These are phyloP conservation scores for Cryptococcus deneoformans DNA, from an alignment of 1,284 basidiomycete species.

Conservation along the genomic window DNA sequence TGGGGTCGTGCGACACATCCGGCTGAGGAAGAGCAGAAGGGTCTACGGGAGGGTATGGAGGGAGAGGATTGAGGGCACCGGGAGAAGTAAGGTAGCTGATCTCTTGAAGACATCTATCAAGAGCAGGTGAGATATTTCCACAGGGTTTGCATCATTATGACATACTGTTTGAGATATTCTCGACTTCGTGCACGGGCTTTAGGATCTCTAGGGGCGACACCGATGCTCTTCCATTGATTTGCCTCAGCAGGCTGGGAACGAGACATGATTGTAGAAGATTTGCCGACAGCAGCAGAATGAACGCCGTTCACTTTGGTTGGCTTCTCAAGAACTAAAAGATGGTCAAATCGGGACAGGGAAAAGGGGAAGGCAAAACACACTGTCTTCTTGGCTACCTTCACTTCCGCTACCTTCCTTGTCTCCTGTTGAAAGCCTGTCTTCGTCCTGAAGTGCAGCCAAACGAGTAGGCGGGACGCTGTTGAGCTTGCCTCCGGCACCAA, in stretches of 20 bases:
- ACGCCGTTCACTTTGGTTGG: slow-evolving; percentile 29
- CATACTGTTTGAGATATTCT: slow-evolving; percentile 95
- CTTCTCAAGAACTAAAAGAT: not conserved
- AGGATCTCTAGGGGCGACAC: slow-evolving; percentile 72
- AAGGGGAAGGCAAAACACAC: slow-evolving; percentile 4
- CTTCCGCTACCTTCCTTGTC: slow-evolving; percentile 46
- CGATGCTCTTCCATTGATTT: slow-evolving; percentile 60
- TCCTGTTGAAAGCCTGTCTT: slow-evolving; percentile 32
- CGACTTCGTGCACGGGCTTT: slow-evolving; percentile 91
- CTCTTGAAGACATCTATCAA: slow-evolving; percentile 83
- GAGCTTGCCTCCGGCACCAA: slow-evolving; percentile 54
- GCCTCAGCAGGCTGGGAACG: slow-evolving; percentile 23
- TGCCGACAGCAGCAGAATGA: slow-evolving; percentile 22
- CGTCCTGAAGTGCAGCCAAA: slow-evolving; percentile 45
- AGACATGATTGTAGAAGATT: slow-evolving; percentile 19
- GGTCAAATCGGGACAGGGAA: not conserved
- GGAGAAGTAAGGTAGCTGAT: slow-evolving; percentile 96
- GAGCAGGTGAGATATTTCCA: not conserved
- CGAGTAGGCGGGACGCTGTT: slow-evolving; percentile 38
- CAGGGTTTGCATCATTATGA: not conserved
- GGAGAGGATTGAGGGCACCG: slow-evolving; percentile 94
- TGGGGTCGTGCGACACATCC: not conserved
- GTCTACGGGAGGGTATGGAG: slow-evolving; percentile 62
- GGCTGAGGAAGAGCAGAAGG: slow-evolving; percentile 2
- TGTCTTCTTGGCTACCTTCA: slow-evolving; percentile 40